A percentile compares a stretch with the other conserved stretches of the same genome.
Evolutionary conservation across 2,329 filamentous ascomycete species (phyloP).

Genomic region (Penicillium sp.): DNA sequence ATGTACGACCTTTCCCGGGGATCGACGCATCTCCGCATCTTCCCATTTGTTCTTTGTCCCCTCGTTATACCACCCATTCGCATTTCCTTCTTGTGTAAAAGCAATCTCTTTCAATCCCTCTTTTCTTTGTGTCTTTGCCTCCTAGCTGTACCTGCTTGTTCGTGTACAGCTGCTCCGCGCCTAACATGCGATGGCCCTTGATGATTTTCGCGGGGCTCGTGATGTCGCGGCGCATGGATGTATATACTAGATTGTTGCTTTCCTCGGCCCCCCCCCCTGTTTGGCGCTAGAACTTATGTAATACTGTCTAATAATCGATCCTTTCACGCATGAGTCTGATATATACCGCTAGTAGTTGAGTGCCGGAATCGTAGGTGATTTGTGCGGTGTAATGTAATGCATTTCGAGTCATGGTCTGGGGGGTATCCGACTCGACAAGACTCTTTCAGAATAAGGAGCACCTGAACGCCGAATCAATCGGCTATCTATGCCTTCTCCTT

Average conservation of each 20-base stretch:
- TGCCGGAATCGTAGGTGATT: background rate
- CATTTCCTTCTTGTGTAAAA: slow-evolving; percentile 28
- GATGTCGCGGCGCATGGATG: slow-evolving; percentile 13
- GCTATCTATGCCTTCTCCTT: slow-evolving; percentile 13
- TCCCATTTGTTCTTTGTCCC: slow-evolving; percentile 13
- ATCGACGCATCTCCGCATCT: slow-evolving; percentile 1
- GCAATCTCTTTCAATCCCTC: slow-evolving; percentile 18
- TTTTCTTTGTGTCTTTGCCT: slow-evolving; percentile 17
- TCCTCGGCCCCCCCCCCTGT: slow-evolving; percentile 17
- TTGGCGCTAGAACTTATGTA: slow-evolving; percentile 36
- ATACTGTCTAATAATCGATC: slow-evolving; percentile 33
- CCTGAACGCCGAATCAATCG: background rate
- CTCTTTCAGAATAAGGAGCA: background rate
- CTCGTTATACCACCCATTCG: slow-evolving; percentile 28
- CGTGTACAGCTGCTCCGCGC: slow-evolving; percentile 19
- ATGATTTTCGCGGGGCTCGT: slow-evolving; percentile 15
- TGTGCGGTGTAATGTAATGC: background rate
- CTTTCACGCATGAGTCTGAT: slow-evolving; percentile 2
- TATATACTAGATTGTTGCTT: slow-evolving; percentile 26
- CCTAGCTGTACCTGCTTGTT: slow-evolving; percentile 12
- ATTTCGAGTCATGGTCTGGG: background rate
- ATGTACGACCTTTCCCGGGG: slow-evolving; percentile 19
- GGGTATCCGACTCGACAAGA: slow-evolving; percentile 6
- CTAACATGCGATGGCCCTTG: slow-evolving; percentile 9
- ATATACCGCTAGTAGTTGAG: background rate